Evolutionary conservation across 1,284 basidiomycete genomes (phyloP).

Genomic region (Ganoderma lucidum): DNA sequence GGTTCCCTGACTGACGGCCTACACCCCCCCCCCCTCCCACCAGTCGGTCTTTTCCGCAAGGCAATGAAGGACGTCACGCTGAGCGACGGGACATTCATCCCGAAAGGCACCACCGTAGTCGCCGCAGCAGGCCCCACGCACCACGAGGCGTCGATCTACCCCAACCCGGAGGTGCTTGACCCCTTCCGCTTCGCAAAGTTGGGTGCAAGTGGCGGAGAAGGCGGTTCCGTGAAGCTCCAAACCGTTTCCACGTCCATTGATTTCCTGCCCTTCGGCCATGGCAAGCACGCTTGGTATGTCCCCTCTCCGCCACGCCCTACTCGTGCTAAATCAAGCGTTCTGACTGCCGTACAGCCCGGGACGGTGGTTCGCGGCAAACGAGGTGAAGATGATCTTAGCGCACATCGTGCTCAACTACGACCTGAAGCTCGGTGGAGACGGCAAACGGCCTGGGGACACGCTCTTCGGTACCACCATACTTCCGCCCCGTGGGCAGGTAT

Average conservation of each 20-base stretch:
- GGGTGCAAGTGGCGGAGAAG: conserved; percentile 36
- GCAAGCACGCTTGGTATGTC: conserved; percentile 37
- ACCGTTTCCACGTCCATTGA: conserved; percentile 44
- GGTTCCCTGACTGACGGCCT: background rate
- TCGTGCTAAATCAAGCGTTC: background rate
- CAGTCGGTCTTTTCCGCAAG: conserved; percentile 18
- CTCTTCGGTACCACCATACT: background rate
- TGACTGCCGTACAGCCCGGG: conserved; percentile 43
- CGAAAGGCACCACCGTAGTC: conserved; percentile 49
- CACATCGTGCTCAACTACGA: conserved; percentile 55
- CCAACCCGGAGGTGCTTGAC: conserved; percentile 48
- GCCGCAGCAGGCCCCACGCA: conserved; percentile 50
- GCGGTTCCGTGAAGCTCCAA: conserved; percentile 32
- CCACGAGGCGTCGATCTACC: conserved; percentile 49
- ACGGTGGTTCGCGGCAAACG: conserved; percentile 54
- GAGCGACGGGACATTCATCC: conserved; percentile 52
- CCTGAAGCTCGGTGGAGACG: conserved; percentile 21
- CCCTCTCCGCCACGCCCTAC: background rate
- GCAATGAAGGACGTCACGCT: conserved; percentile 46
- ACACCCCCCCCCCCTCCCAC: background rate
- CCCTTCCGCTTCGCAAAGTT: conserved; percentile 54
- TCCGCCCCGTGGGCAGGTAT: conserved; percentile 13
- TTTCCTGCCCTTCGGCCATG: conserved; percentile 38
- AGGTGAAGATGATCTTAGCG: conserved; percentile 54
- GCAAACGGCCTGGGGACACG: conserved; percentile 12